A percentile compares a stretch with the other conserved stretches of the same genome.
These are phyloP conservation scores for Chlorella sp. DNA, from an alignment of 139 green algal genomes.

Conservation along the genomic window DNA sequence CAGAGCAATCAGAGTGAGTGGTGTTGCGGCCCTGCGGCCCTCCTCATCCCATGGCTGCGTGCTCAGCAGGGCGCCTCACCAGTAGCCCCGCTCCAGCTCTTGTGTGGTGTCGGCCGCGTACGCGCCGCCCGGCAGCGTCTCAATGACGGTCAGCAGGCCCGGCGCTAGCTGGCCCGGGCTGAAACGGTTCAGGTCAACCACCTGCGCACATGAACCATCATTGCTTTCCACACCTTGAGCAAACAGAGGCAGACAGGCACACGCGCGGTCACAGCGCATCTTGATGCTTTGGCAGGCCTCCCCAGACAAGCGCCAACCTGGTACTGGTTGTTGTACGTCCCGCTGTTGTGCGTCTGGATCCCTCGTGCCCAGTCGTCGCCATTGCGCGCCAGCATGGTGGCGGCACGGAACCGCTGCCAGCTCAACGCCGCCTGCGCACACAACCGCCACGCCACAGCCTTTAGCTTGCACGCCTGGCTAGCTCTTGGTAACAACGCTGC, in stretches of 20 bases:
- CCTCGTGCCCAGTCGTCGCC: slow-evolving; percentile 42
- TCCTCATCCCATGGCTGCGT: no score
- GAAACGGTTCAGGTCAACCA: slow-evolving; percentile 71
- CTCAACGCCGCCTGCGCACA: slow-evolving; percentile 37
- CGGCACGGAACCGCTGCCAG: slow-evolving; percentile 61
- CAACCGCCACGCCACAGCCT: no score
- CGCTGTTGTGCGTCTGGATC: slow-evolving; percentile 66
- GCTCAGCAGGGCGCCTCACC: slow-evolving; percentile 1
- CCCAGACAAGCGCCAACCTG: no score
- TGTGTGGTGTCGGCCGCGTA: slow-evolving; percentile 9
- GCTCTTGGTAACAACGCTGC: no score
- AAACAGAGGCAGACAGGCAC: not conserved
- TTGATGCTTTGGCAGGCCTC: no score
- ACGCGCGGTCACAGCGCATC: not conserved
- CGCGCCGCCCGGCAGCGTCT: slow-evolving; percentile 55
- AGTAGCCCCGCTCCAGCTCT: slow-evolving; percentile 58
- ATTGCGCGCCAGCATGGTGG: slow-evolving; percentile 49
- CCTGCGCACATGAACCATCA: slow-evolving; percentile 21
- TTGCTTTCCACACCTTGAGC: not conserved
- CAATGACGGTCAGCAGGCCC: slow-evolving; percentile 60
- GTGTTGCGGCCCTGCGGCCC: no score
- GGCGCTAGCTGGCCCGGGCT: slow-evolving; percentile 41
- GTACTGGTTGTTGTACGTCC: slow-evolving; percentile 33
- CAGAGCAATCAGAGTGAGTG: no score
- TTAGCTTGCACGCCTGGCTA: no score